These are phyloP conservation scores for Pythium pyrilobum DNA, from an alignment of 352 stramenopile genomes.

Conservation along the genomic window DNA sequence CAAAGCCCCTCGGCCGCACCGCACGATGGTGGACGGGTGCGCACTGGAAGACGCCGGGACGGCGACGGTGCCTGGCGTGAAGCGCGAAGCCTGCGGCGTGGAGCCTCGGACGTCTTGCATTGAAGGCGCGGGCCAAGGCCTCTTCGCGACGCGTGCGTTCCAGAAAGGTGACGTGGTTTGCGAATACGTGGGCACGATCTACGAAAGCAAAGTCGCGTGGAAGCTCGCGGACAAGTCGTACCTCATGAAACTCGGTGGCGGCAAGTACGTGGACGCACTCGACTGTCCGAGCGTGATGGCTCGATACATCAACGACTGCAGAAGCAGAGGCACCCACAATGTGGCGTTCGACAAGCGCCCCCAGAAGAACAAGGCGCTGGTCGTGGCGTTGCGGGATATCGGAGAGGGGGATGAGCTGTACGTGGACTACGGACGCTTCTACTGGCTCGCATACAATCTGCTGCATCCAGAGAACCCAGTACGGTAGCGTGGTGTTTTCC, in stretches of 20 bases:
- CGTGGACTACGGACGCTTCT: slow-evolving; percentile 78
- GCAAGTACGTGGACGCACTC: slow-evolving; percentile 68
- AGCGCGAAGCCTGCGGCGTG: slow-evolving; percentile 35
- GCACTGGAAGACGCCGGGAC: too few relatives aligned
- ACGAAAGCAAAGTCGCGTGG: slow-evolving; percentile 38
- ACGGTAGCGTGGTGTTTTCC: slow-evolving; percentile 34
- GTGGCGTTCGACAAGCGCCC: slow-evolving; percentile 71
- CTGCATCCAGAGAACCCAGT: slow-evolving; percentile 51
- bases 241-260: slow-evolving; percentile 76
- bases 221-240: slow-evolving; percentile 65
- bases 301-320: slow-evolving; percentile 81
- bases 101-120: slow-evolving; percentile 40
- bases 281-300: slow-evolving; percentile 41
- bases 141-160: slow-evolving; percentile 34
- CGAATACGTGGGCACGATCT: slow-evolving; percentile 24
- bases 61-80: slow-evolving; percentile 5
- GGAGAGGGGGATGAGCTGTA: slow-evolving; percentile 58
- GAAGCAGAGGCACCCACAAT: slow-evolving; percentile 50
- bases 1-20: too few relatives aligned
- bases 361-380: slow-evolving; percentile 35
- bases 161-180: slow-evolving; percentile 20
- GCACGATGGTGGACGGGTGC: too few relatives aligned
- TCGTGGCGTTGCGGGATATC: slow-evolving; percentile 63
- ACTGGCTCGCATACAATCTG: slow-evolving; percentile 79
- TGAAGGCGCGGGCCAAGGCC: slow-evolving; percentile 38